A percentile compares a stretch with the other conserved stretches of the same genome.
These are phyloP conservation scores for Yamadazyma friedrichii DNA, from an alignment of 1,139 yeast species.

Conservation along the genomic window DNA sequence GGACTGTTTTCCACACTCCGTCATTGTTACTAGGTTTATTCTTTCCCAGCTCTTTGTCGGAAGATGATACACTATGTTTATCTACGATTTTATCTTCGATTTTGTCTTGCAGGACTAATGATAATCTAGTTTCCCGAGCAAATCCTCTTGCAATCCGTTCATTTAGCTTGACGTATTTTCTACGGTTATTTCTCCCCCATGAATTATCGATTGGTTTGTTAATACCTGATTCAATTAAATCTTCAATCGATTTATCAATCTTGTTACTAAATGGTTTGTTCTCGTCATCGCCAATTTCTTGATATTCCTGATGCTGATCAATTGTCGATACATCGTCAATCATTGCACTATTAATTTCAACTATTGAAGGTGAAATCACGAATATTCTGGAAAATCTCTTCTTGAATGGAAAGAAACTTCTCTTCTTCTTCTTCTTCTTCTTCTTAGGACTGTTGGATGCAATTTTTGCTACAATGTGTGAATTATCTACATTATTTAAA, in stretches of 20 bases:
- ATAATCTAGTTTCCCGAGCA: slow-evolving; percentile 4
- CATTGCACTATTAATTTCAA: slow-evolving; percentile 8
- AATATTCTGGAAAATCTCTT: slow-evolving; percentile 7
- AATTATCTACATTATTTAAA: too few species aligned
- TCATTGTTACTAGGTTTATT: neutral
- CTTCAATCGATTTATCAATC: neutral
- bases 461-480: too few species aligned
- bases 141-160: slow-evolving; percentile 3
- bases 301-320: neutral
- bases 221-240: neutral
- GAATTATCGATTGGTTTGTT: neutral
- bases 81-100: too few species aligned
- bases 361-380: slow-evolving; percentile 10
- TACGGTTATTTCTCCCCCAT: neutral
- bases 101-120: too few species aligned
- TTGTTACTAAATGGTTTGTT: too few species aligned
- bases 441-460: neutral
- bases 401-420: neutral
- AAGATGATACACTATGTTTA: too few species aligned
- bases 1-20: slow-evolving; percentile 35
- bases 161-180: neutral
- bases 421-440: neutral
- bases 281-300: neutral
- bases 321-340: neutral
- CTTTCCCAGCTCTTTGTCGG: too few species aligned